A percentile compares a stretch with the other conserved stretches of the same genome.
phyloP scores from a whole-genome alignment of 805 yeast species.

The Metschnikowia koreensis region DNA sequence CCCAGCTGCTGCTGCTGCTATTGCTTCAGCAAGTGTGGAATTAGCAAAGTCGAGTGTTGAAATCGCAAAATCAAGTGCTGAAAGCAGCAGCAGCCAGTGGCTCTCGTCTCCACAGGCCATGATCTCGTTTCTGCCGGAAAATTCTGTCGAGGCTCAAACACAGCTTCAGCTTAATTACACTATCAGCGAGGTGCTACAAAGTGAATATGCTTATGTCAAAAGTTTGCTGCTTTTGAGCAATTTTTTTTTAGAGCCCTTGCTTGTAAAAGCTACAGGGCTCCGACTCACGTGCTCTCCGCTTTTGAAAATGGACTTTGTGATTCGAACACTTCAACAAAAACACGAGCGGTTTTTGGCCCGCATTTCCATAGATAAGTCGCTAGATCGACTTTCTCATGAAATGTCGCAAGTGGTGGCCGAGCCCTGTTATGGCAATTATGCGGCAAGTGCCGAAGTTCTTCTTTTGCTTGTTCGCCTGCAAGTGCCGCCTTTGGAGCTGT shows the following conservation, averaged over 20 bases:
- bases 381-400: conserved; percentile 47
- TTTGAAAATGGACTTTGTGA: conserved; percentile 3
- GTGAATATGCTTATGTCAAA: conserved; percentile 12
- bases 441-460: conserved; percentile 12
- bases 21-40: background rate
- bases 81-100: conserved; percentile 7
- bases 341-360: conserved; percentile 10
- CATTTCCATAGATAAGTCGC: background rate
- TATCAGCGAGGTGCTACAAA: conserved; percentile 9
- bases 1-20: too few species aligned
- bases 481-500: conserved; percentile 11
- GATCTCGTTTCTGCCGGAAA: conserved; percentile 11
- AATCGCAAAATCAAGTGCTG: background rate
- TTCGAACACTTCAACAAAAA: conserved; percentile 6
- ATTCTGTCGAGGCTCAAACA: conserved; percentile 2
- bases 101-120: conserved; percentile 11
- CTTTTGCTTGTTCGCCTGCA: conserved; percentile 6
- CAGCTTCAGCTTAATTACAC: conserved; percentile 9
- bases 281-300: conserved; percentile 15
- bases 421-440: conserved; percentile 34
- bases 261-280: conserved; percentile 7
- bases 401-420: conserved; percentile 81
- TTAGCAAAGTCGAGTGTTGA: background rate
- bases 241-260: conserved; percentile 13
- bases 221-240: conserved; percentile 12